Percentiles rank a stretch among this genome's conserved stretches.
Evolutionary conservation across 306 rosid species (phyloP).

Genomic region (Betula pendula): DNA sequence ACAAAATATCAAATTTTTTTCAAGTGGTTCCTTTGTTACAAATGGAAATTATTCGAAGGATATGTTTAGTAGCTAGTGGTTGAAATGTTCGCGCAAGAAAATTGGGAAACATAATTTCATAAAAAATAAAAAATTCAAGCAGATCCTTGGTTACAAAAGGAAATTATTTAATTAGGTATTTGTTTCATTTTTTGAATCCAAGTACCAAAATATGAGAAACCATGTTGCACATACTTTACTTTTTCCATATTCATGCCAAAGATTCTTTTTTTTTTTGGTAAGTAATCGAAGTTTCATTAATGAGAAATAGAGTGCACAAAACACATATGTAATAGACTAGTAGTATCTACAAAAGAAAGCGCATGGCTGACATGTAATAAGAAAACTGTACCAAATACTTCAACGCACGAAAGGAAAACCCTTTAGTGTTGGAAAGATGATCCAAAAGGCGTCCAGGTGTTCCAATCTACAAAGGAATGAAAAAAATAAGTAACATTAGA

Average conservation of each 20-base stretch:
- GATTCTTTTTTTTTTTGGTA: not conserved
- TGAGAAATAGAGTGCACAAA: not conserved
- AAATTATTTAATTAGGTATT: not conserved
- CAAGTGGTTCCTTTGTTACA: not conserved
- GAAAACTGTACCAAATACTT: slow-evolving; percentile 66
- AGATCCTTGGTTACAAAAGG: not conserved
- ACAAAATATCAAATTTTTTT: not conserved
- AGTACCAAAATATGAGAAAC: not conserved
- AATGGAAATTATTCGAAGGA: not conserved
- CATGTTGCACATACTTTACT: not conserved
- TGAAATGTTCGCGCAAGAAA: too few relatives aligned
- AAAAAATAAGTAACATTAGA: not conserved
- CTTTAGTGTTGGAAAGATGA: slow-evolving; percentile 76
- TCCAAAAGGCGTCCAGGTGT: slow-evolving; percentile 95
- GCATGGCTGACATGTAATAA: slow-evolving; percentile 3
- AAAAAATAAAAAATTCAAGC: not conserved
- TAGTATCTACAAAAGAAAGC: not conserved
- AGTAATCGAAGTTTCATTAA: too few relatives aligned
- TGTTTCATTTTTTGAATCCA: not conserved
- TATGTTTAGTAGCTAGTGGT: too few relatives aligned
- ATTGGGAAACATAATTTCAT: not conserved
- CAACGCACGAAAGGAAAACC: slow-evolving; percentile 64
- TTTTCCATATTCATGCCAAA: not conserved
- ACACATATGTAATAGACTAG: not conserved
- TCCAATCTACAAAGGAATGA: slow-evolving; percentile 56